A percentile compares a stretch with the other conserved stretches of the same genome.
Evolutionary conservation across 164 flowering plant genomes (phyloP).

Genomic region (Piper betle): DNA sequence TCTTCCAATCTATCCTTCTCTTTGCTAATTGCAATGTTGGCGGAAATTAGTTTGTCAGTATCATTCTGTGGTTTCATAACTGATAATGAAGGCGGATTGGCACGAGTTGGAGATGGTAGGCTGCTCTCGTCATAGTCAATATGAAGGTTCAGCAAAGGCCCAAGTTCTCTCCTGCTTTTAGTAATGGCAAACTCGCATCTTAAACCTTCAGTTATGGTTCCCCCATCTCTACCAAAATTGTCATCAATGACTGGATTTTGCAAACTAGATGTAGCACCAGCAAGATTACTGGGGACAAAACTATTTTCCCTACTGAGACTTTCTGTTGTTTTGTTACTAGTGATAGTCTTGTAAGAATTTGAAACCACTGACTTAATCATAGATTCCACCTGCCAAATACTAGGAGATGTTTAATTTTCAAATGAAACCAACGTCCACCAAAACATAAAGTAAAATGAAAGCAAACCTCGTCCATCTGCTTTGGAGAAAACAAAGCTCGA

Average conservation of each 20-base stretch:
- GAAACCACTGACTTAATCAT: constrained; percentile 24
- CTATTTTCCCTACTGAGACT: neutral
- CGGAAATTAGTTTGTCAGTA: constrained; percentile 17
- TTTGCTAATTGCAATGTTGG: constrained; percentile 15
- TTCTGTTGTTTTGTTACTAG: constrained; percentile 15
- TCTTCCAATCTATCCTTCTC: constrained; percentile 12
- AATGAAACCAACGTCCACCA: constrained; percentile 3
- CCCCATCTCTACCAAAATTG: constrained; percentile 2
- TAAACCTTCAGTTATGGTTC: constrained; percentile 10
- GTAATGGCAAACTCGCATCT: constrained; percentile 15
- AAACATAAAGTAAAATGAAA: neutral
- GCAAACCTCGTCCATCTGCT: constrained; percentile 62
- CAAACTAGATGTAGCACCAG: constrained; percentile 13
- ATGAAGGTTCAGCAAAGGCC: constrained; percentile 70
- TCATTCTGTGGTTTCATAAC: constrained; percentile 13
- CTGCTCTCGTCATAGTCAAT: constrained; percentile 73
- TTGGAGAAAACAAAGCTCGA: constrained; percentile 31
- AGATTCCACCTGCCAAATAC: constrained; percentile 38
- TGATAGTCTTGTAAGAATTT: constrained; percentile 4
- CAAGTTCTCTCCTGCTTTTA: constrained; percentile 29
- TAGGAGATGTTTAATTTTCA: neutral
- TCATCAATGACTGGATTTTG: neutral
- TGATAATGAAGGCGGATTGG: constrained; percentile 13
- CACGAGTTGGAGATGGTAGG: constrained; percentile 92
- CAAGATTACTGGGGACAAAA: neutral